Evolutionary conservation across 345 rosid species (phyloP), one percentile per base, ranked within the genome.

Genomic region (Alliaria petiolata): DNA sequence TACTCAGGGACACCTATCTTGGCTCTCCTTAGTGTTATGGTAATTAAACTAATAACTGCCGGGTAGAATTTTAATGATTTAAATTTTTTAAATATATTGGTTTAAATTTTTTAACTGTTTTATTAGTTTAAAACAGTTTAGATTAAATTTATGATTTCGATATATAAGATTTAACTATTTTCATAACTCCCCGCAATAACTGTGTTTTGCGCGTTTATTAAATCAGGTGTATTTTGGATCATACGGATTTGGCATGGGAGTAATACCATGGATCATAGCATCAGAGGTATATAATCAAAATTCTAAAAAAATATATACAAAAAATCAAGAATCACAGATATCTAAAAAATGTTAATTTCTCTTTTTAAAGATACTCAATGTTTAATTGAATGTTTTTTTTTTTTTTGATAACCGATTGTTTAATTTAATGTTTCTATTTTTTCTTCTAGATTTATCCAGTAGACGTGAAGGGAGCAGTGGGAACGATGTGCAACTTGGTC

Each of bases 391-490:
- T n/a, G n/a, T n/a, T n/a, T n/a, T n/a, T n/a, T n/a, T n/a, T n/a
- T n/a, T n/a, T n/a, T n/a, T n/a, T n/a, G n/a, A n/a, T n/a, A n/a
- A n/a, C n/a, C n/a, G n/a, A n/a, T n/a, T n/a, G n/a, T n/a, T n/a
- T n/a, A n/a, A n/a, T n/a, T 45, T 46, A 10, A 28, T 39, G 8
- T 43, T 25, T 40, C 13, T 5, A 0, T 6, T 57, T 26, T 6
- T 0, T 5, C 36, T 15, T 59, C 9, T 67, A 85, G 86, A 77
- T 85, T 17, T 85, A 79, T 47, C 88, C 84, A 3, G 82, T 82
- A 75, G 81, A 82, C 33, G 81, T 85, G 44, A 87, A 87, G 42
- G 85, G 87, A 2, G 68, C 85, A 39, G 89, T 85, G 0, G 89
- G 89, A 53, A 88, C 90, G 46, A 22, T 84, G 6, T 81, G 79